Percentiles rank a stretch among this genome's conserved stretches.
These are phyloP conservation scores for Corinectria fuckeliana DNA, from an alignment of 2,329 filamentous ascomycete genomes.

Conservation along the genomic window DNA sequence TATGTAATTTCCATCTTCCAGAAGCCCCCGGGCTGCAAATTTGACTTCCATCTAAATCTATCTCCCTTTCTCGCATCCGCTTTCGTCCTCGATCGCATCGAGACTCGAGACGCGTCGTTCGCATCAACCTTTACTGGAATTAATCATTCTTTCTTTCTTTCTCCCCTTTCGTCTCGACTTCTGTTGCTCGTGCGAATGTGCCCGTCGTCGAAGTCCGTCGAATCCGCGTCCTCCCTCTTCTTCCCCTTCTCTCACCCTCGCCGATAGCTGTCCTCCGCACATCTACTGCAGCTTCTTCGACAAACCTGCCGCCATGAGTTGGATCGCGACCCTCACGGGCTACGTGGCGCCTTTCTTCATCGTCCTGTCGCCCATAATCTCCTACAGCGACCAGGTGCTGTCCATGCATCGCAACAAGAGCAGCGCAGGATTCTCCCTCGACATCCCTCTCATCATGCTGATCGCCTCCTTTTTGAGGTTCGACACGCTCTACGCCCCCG, in stretches of 20 bases:
- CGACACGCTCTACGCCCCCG: slow-evolving; percentile 22
- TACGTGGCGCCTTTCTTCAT: slow-evolving; percentile 68
- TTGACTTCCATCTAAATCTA: slow-evolving; percentile 14
- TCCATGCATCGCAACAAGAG: slow-evolving; percentile 70
- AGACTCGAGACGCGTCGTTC: neutral
- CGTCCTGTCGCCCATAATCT: slow-evolving; percentile 67
- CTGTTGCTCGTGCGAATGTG: slow-evolving; percentile 3
- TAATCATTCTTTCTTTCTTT: neutral
- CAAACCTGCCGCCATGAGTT: slow-evolving; percentile 53
- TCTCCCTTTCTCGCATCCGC: slow-evolving; percentile 5
- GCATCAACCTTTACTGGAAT: neutral
- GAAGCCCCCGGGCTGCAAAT: slow-evolving; percentile 20
- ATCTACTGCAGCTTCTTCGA: slow-evolving; percentile 74
- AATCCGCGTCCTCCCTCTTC: neutral
- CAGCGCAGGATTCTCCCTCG: slow-evolving; percentile 72
- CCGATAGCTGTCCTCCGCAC: neutral
- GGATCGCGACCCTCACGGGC: slow-evolving; percentile 49
- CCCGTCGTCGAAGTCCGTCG: neutral
- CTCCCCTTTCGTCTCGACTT: too few species aligned
- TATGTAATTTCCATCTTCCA: slow-evolving; percentile 19
- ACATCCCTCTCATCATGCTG: slow-evolving; percentile 76
- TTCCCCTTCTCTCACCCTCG: neutral
- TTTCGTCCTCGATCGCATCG: neutral
- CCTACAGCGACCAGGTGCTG: slow-evolving; percentile 69
- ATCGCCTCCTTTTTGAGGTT: slow-evolving; percentile 71